A percentile compares a stretch with the other conserved stretches of the same genome.
These are phyloP conservation scores for Saturnispora mendoncae DNA, from an alignment of 805 yeast genomes.

Conservation along the genomic window DNA sequence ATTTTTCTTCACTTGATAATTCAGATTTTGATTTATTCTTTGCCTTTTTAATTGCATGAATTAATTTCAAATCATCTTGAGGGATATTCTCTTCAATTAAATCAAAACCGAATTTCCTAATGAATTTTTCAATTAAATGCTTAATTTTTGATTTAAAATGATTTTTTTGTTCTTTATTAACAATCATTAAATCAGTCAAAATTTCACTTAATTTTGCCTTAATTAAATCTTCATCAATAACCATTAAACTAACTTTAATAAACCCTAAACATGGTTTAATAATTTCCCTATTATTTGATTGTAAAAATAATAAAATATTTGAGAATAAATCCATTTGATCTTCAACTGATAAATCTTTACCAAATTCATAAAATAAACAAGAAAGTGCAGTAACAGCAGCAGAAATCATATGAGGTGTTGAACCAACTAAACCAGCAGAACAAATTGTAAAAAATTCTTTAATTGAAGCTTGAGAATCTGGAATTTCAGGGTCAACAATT, in stretches of 20 bases:
- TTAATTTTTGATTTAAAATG: constrained; percentile 90
- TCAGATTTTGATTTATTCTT: constrained; percentile 66
- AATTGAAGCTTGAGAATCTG: constrained; percentile 59
- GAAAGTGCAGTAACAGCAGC: constrained; percentile 91
- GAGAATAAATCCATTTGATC: constrained; percentile 67
- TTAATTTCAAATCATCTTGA: constrained; percentile 75
- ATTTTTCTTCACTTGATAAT: too few species aligned
- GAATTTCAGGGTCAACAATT: constrained; percentile 49
- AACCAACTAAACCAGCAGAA: constrained; percentile 92
- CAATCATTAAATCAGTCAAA: constrained; percentile 65
- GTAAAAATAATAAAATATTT: constrained; percentile 81
- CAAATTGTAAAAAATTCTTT: constrained; percentile 87
- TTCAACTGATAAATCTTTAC: constrained; percentile 49
- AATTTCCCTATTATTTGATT: constrained; percentile 86
- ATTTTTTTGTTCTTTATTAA: constrained; percentile 95
- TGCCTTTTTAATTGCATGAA: constrained; percentile 77
- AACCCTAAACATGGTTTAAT: constrained; percentile 93
- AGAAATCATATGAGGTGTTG: constrained; percentile 90
- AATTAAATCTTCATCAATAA: constrained; percentile 72
- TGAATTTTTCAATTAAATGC: constrained; percentile 84
- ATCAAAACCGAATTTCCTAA: constrained; percentile 87
- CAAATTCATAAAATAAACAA: constrained; percentile 80
- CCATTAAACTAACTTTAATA: constrained; percentile 77
- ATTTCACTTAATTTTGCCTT: constrained; percentile 56
- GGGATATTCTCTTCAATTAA: constrained; percentile 79